Evolutionary conservation across 2,329 filamentous ascomycete species (phyloP).

Genomic region (Colletotrichum sp.): DNA sequence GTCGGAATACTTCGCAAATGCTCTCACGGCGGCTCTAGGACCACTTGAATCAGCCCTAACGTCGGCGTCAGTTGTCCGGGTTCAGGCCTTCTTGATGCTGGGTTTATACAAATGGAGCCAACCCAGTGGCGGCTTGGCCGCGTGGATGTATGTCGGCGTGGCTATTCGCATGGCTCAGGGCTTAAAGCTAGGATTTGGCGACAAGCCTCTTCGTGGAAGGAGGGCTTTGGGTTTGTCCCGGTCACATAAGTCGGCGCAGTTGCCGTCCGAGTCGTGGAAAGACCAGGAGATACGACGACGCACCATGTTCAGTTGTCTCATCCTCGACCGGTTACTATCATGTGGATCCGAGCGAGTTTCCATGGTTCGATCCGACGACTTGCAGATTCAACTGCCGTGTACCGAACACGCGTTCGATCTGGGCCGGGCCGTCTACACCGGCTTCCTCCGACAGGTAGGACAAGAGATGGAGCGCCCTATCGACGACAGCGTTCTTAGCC

Average conservation of each 20-base stretch:
- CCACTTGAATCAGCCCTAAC: constrained; percentile 52
- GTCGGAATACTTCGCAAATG: constrained; percentile 69
- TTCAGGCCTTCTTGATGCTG: constrained; percentile 74
- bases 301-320: constrained; percentile 78
- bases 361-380: constrained; percentile 62
- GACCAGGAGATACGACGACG: constrained; percentile 66
- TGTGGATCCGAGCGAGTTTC: constrained; percentile 66
- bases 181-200: constrained; percentile 64
- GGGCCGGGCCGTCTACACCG: constrained; percentile 60
- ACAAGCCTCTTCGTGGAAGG: constrained; percentile 36
- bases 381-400: constrained; percentile 71
- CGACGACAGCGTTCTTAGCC: constrained; percentile 55
- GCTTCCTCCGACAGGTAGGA: constrained; percentile 43
- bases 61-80: constrained; percentile 63
- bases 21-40: constrained; percentile 57
- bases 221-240: not conserved
- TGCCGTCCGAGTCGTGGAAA: constrained; percentile 30
- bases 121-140: constrained; percentile 59
- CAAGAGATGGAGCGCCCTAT: constrained; percentile 23
- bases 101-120: constrained; percentile 76
- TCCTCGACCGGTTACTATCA: constrained; percentile 73
- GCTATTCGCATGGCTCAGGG: constrained; percentile 69
- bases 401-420: constrained; percentile 70
- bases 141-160: constrained; percentile 71
- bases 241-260: constrained; percentile 15